Evolutionary conservation across 1,284 basidiomycete species (phyloP), one percentile per base, ranked within the genome.

Genomic region (Ceratobasidium sp.): DNA sequence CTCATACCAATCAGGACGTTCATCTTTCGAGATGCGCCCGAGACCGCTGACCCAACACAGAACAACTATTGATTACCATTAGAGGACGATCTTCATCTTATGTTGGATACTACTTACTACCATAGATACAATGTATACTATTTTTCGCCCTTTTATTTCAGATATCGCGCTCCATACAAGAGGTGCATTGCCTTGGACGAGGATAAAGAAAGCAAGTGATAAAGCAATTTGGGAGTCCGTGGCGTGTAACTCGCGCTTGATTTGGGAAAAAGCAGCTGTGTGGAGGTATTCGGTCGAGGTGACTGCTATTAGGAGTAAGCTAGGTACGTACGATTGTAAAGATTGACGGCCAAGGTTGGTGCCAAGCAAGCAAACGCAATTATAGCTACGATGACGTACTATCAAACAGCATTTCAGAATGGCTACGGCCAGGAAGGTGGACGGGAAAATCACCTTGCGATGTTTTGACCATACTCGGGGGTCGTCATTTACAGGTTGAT

Each of bases 91-190:
- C 8, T 23, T 10, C 3, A 23, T 3, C 21, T 52, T 26, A 6
- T 34, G 16, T 9, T 9, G 10, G 28, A 5, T 46, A 21, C 32
- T 2, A 77, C 82, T 75, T 67, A 82, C 82, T 45, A 77, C 75
- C 69, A 81, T 81, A 0, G 92, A 89, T 0, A 84, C 76, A 2
- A 93, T 77, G 77, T 94, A 94, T 6, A 93, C 87, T 23, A 85
- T 90, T 84, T 92, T 94, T 59, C 93, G 83, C 5, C 93, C 93
- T 75, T 88, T 89, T 60, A 96, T 86, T 79, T 96, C 93, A 67
- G 89, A 91, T 21, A 91, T 81, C 0, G 88, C 85, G 64, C 85
- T 87, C 92, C 93, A 94, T 5, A 91, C 67, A 16, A 92, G 77
- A 0, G 92, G 92, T 61, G 88, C 80, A 12, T 82, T 79, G 0